Conservation (phyloP, 371 early-diverging fungal genomes). For the Saksenaea oblongispora region DNA sequence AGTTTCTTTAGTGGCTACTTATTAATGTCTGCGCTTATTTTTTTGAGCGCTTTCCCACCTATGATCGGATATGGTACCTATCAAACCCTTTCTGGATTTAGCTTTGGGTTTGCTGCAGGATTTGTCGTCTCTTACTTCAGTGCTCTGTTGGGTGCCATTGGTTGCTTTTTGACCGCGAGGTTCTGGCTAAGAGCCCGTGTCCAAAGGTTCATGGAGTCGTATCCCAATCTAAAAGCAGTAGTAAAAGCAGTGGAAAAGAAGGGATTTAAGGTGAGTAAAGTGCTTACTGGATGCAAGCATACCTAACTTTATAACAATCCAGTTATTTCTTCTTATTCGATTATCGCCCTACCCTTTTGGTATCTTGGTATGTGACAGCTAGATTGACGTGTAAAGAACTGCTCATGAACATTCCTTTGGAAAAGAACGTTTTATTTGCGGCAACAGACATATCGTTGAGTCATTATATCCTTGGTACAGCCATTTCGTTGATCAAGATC, state of each 20-base stretch:
- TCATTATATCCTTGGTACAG: constrained; percentile 62
- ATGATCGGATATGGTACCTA: constrained; percentile 68
- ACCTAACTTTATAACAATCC: neutral
- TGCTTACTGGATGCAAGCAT: neutral
- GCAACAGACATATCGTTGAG: constrained; percentile 62
- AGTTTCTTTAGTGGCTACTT: constrained; percentile 38
- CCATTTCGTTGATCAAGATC: constrained; percentile 64
- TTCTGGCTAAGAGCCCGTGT: constrained; percentile 55
- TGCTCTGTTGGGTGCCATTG: constrained; percentile 58
- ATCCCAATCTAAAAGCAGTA: constrained; percentile 57
- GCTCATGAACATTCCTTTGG: neutral
- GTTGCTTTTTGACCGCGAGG: constrained; percentile 63
- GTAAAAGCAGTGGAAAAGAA: constrained; percentile 69
- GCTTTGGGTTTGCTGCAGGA: constrained; percentile 63
- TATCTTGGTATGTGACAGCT: constrained; percentile 41
- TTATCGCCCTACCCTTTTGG: constrained; percentile 81
- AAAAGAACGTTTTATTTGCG: constrained; percentile 63
- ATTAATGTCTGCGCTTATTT: constrained; percentile 40
- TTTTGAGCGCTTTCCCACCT: constrained; percentile 68
- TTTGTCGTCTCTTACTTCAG: constrained; percentile 62
- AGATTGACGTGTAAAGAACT: neutral
- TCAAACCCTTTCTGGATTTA: constrained; percentile 67
- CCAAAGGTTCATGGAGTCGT: constrained; percentile 46
- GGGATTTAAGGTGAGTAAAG: constrained; percentile 61
- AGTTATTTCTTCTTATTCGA: constrained; percentile 69